These are phyloP conservation scores for Gynostemma pentaphyllum DNA, from an alignment of 306 rosid genomes.

Conservation along the genomic window DNA sequence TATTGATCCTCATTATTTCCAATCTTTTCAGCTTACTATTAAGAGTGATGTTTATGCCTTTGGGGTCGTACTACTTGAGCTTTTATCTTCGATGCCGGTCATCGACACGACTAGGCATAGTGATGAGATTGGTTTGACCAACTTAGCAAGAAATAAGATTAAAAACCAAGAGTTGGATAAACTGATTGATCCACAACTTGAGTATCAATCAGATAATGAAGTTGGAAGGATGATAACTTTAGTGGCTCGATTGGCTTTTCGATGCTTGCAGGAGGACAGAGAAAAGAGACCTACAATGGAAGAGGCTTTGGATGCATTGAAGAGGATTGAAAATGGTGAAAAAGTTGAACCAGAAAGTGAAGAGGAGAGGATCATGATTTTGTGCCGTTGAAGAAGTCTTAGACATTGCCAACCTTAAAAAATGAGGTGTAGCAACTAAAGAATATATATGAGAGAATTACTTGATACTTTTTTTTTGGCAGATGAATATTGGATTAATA, in stretches of 20 bases:
- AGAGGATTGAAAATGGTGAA: too few relatives aligned
- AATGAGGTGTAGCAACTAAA: too few relatives aligned
- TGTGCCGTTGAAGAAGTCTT: too few relatives aligned
- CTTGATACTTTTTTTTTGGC: too few relatives aligned
- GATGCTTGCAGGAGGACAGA: slow-evolving; percentile 52
- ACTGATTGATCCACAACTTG: slow-evolving; percentile 42
- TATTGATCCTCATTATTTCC: slow-evolving; percentile 66
- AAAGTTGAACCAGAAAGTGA: too few relatives aligned
- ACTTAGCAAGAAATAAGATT: slow-evolving; percentile 34
- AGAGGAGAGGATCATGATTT: too few relatives aligned
- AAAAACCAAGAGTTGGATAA: slow-evolving; percentile 24
- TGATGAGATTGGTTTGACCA: slow-evolving; percentile 52
- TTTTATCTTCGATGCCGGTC: slow-evolving; percentile 56
- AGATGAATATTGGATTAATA: too few relatives aligned
- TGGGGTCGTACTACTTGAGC: slow-evolving; percentile 60
- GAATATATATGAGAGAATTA: too few relatives aligned
- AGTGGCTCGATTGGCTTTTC: slow-evolving; percentile 58
- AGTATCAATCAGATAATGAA: slow-evolving; percentile 34
- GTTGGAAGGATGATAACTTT: slow-evolving; percentile 31
- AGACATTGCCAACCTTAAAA: too few relatives aligned
- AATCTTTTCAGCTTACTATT: slow-evolving; percentile 41
- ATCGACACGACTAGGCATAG: slow-evolving; percentile 39
- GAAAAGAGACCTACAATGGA: slow-evolving; percentile 64
- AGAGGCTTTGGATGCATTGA: slow-evolving; percentile 34
- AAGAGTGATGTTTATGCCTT: slow-evolving; percentile 80